Evolutionary conservation across 2,329 filamentous ascomycete genomes (phyloP), one percentile per base, ranked within the genome.

Genomic region (Colletotrichum incanum): DNA sequence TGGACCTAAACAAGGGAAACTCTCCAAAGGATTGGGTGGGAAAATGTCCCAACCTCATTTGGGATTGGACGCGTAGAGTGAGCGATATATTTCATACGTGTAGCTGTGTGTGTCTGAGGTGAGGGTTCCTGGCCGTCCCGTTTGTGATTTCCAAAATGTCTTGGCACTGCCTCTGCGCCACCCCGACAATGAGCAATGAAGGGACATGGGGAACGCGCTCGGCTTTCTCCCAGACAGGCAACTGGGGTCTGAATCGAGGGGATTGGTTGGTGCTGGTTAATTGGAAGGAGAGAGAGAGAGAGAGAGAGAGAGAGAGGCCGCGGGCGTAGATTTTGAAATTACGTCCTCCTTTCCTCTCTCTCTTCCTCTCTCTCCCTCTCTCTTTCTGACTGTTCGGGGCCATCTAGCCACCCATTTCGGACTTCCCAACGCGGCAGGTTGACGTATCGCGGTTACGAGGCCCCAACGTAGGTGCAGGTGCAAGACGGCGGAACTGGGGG

Each of bases 151-250:
- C 50, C 64, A 50, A 54, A 45, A 52, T 26, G 37, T 71, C 68
- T 68, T 68, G 65, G 68, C 68, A 59, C 16, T 39, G 54, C 58
- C 64, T 43, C 23, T 45, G 55, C 59, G 56, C 59, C 65, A 68
- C 49, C 50, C 49, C 31, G 34, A 62, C 18, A 31, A 50, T 62
- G 45, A 26, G 45, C 59, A 50, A 23, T 5, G 4, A 18, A 45
- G n/a, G 28, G n/a, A n/a, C 65, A 49, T 20, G 16, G 28, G 52
- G 34, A 45, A 59, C 52, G 45, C 60, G 67, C 67, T 52, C 58
- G 55, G 54, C 52, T 65, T 65, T 68, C 20, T n/a, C 8, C 49
- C 59, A 43, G 20, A 14, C 20, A 23, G 31, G 31, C 20, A 37
- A 4, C 52, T 23, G 52, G 31, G 31, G 52, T 37, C 43, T 65